A percentile compares a stretch with the other conserved stretches of the same genome.
These are phyloP conservation scores for Tulasnella calospora DNA, from an alignment of 768 basidiomycete genomes.

Conservation along the genomic window DNA sequence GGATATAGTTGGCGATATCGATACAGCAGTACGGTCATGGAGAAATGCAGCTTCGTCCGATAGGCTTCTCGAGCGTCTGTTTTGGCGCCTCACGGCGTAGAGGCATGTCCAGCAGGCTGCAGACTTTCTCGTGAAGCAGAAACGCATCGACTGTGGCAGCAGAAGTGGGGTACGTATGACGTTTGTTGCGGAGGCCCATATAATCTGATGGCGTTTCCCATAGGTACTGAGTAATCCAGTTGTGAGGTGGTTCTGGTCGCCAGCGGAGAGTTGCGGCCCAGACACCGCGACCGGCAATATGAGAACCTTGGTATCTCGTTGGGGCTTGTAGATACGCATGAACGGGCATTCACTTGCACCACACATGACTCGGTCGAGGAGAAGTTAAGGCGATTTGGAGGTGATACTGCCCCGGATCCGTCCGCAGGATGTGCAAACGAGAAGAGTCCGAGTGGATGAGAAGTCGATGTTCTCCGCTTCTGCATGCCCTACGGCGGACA, in stretches of 20 bases:
- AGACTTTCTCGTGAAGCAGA: background rate
- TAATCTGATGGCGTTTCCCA: background rate
- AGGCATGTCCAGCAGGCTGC: background rate
- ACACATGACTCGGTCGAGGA: background rate
- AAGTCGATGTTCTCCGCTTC: background rate
- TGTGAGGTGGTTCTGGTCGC: background rate
- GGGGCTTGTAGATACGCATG: background rate
- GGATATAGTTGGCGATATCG: conserved; percentile 1
- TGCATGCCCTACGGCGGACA: background rate
- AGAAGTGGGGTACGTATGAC: background rate
- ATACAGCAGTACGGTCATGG: background rate
- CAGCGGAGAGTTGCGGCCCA: background rate
- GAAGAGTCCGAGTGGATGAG: background rate
- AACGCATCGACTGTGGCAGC: background rate
- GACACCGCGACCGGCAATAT: background rate
- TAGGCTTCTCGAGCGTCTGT: background rate
- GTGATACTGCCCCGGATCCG: background rate
- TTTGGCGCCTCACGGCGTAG: background rate
- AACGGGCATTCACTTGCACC: background rate
- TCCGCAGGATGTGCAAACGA: conserved; percentile 2
- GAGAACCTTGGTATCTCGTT: background rate
- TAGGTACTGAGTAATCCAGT: background rate
- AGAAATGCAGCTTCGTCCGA: background rate
- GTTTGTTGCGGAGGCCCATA: background rate
- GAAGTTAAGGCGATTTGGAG: background rate